Base-by-base conservation (phyloP, 2,329 filamentous ascomycete species). In the Alternaria tenuissima region DNA sequence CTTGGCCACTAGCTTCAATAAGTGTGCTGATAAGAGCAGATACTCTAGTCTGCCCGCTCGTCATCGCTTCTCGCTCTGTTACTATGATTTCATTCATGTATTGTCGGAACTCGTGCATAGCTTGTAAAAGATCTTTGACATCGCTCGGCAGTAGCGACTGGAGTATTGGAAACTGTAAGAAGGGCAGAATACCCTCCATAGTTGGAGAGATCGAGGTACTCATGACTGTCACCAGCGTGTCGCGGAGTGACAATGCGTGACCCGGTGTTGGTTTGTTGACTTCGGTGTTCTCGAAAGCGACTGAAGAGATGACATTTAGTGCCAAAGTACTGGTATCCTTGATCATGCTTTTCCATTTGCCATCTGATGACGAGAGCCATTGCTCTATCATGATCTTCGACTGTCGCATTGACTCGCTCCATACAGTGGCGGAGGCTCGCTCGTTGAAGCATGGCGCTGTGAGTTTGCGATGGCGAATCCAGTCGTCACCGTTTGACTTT, bases 351-450 rank as follows among this genome's bases (percentile, higher is more conserved):
- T 59, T 42, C 2, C 75, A 57, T 3, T 61, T 64, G n/a, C 51
- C 62, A 32, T 70, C 70, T 73, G 44, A 67, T 43, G n/a, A 67
- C 38, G 57, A 62, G 8, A 66, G 49, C 72, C 70, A 76, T 8
- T 62, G 55, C 1, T 43, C 34, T 9, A 69, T 54, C 55, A 75
- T 62, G 5, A 52, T 41, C 6, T 59, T 22, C 0, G 89, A 85
- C 79, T 93, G 90, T 38, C 79, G 75, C 58, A 89, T 80, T 1
- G 84, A 82, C 70, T 91, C 87, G 14, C 79, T 78, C 79, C 88
- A 91, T 3, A 83, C 81, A 4, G 78, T 61, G 5, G 61, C 61
- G 34, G 78, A 81, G 39, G 77, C 80, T 41, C 76, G 74, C 59
- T 84, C 81, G 42, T 80, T 82, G 68, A 84, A 83, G 6, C 76